Conservation (phyloP, 2,329 filamentous ascomycete genomes). For the Exophiala sp. region DNA sequence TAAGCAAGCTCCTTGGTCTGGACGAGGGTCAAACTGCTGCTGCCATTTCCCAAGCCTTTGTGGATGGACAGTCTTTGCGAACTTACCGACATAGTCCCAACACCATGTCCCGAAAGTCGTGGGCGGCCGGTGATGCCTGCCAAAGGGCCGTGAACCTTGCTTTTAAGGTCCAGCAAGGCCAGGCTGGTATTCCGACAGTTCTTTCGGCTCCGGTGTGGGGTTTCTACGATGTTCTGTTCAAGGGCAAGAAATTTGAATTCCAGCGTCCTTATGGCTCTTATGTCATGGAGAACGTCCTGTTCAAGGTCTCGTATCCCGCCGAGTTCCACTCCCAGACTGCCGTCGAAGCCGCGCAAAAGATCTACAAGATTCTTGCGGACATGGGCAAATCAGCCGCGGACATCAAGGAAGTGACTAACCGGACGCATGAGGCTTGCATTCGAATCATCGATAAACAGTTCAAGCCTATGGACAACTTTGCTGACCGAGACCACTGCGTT, state of each 20-base stretch:
- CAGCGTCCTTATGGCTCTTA: conserved; percentile 95
- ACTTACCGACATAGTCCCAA: conserved; percentile 97
- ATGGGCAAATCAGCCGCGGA: conserved; percentile 88
- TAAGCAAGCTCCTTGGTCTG: conserved; percentile 90
- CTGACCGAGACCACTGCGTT: conserved; percentile 98
- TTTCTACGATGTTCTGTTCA: conserved; percentile 98
- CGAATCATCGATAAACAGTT: conserved; percentile 99
- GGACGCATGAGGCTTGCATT: conserved; percentile 96
- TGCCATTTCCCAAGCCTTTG: conserved; percentile 94
- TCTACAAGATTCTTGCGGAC: conserved; percentile 74
- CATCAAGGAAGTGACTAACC: conserved; percentile 87
- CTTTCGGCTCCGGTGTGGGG: conserved; percentile 91
- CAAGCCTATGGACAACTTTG: conserved; percentile 99
- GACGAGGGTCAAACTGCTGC: conserved; percentile 86
- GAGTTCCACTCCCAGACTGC: conserved; percentile 74
- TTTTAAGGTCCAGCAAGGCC: conserved; percentile 85
- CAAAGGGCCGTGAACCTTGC: conserved; percentile 88
- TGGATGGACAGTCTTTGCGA: conserved; percentile 89
- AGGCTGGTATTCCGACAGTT: conserved; percentile 84
- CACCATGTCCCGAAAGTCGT: conserved; percentile 99
- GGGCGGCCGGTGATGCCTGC: conserved; percentile 97
- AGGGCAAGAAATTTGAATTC: conserved; percentile 92
- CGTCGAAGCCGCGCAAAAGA: conserved; percentile 85
- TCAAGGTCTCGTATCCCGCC: conserved; percentile 99
- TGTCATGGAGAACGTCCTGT: conserved; percentile 99